Evolutionary conservation across 495 filamentous ascomycete species (phyloP).

Genomic region (Daldinia vernicosa): DNA sequence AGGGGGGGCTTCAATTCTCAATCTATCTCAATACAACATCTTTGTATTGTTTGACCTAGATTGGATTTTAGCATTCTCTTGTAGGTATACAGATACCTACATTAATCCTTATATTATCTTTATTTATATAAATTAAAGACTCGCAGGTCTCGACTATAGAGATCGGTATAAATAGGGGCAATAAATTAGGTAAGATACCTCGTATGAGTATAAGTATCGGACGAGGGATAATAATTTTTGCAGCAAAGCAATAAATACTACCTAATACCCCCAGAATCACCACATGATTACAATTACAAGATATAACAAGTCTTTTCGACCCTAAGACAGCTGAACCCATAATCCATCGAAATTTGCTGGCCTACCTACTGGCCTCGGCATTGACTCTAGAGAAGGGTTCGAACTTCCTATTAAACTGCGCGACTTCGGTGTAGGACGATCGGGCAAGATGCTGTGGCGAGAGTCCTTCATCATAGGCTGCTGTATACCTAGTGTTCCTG

Average conservation of each 20-base stretch:
- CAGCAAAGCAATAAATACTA: background rate
- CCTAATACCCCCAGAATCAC: background rate
- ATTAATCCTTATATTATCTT: background rate
- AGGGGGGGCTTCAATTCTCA: too few relatives aligned
- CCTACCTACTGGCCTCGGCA: background rate
- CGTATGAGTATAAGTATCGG: background rate
- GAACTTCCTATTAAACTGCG: constrained; percentile 17
- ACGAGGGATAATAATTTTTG: background rate
- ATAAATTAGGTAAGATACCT: too few relatives aligned
- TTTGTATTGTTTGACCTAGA: too few relatives aligned
- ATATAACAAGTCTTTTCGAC: background rate
- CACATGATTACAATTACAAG: background rate
- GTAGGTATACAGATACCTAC: background rate
- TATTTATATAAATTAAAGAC: background rate
- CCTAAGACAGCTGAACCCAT: background rate
- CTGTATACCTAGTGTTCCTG: too few relatives aligned
- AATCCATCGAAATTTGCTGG: background rate
- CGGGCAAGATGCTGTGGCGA: background rate
- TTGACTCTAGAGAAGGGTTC: constrained; percentile 4
- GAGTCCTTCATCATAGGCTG: background rate
- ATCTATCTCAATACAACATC: too few relatives aligned
- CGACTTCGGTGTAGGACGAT: background rate
- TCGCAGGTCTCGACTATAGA: too few relatives aligned
- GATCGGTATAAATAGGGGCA: too few relatives aligned
- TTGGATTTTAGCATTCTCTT: too few relatives aligned